Conservation (phyloP, 208 protist species). For the Phytomonas serpens region DNA sequence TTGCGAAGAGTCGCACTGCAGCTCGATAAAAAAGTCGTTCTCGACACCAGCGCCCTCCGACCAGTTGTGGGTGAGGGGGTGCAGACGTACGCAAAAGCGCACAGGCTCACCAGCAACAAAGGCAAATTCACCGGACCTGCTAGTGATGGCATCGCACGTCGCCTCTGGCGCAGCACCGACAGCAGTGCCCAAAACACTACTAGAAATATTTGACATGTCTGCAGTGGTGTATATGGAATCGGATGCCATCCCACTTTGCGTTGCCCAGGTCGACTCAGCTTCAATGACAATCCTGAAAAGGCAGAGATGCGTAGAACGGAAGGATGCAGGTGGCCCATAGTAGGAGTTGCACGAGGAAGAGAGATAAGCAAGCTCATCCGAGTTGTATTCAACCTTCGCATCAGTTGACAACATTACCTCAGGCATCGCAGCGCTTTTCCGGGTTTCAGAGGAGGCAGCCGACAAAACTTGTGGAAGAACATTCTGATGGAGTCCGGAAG, state of each 20-base stretch:
- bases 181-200: background rate
- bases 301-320: constrained; percentile 59
- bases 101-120: constrained; percentile 75
- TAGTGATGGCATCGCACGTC: constrained; percentile 24
- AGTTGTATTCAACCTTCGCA: constrained; percentile 31
- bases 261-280: constrained; percentile 46
- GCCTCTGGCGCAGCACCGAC: background rate
- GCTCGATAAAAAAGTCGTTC: constrained; percentile 69
- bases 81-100: constrained; percentile 55
- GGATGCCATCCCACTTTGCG: constrained; percentile 27
- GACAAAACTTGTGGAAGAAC: background rate
- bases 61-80: constrained; percentile 75
- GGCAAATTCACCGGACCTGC: constrained; percentile 36
- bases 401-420: constrained; percentile 1
- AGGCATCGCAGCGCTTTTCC: background rate
- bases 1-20: constrained; percentile 48
- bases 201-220: constrained; percentile 4
- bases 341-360: constrained; percentile 47
- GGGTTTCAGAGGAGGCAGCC: background rate
- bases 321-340: constrained; percentile 33
- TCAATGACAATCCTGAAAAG: constrained; percentile 69
- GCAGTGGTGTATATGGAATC: constrained; percentile 17
- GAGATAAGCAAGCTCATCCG: constrained; percentile 28
- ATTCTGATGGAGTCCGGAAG: background rate
- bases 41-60: constrained; percentile 49